Conservation (phyloP, 2,329 filamentous ascomycete species). For the Elsinoe perseae region DNA sequence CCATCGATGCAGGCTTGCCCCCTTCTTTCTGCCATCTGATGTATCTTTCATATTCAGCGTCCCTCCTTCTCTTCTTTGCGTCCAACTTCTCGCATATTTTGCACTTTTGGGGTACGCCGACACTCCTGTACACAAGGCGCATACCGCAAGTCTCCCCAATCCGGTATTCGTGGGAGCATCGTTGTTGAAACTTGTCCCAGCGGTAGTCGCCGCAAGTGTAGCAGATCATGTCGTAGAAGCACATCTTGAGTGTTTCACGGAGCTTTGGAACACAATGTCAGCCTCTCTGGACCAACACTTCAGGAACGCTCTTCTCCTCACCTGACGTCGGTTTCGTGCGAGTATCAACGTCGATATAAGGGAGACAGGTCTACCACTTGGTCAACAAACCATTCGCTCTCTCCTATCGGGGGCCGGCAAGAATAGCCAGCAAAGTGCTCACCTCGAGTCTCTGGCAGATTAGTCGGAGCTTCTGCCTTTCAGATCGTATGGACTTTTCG, state of each 20-base stretch:
- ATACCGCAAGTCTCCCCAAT: slow-evolving; percentile 95
- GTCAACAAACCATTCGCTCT: background rate
- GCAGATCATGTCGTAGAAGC: slow-evolving; percentile 87
- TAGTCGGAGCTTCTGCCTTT: background rate
- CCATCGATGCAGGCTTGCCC: slow-evolving; percentile 51
- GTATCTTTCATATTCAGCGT: slow-evolving; percentile 68
- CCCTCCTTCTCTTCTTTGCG: slow-evolving; percentile 68
- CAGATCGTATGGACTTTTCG: background rate
- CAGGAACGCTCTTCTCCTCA: background rate
- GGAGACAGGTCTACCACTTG: background rate
- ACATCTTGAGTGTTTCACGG: slow-evolving; percentile 54
- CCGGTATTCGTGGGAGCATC: slow-evolving; percentile 90
- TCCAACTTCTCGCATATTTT: slow-evolving; percentile 83
- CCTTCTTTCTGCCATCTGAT: slow-evolving; percentile 70
- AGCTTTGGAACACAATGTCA: slow-evolving; percentile 23
- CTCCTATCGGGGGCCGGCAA: background rate
- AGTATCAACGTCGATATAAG: slow-evolving; percentile 7
- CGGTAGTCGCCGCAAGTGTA: slow-evolving; percentile 87
- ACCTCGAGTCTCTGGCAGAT: background rate
- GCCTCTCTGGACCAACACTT: background rate
- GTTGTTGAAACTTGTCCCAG: slow-evolving; percentile 87
- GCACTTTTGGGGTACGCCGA: slow-evolving; percentile 66
- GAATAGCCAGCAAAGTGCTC: background rate
- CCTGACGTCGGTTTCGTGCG: slow-evolving; percentile 4
- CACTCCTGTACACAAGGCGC: slow-evolving; percentile 61